These are phyloP conservation scores for Spergularia bocconei DNA, from an alignment of 148 eudicot genomes.

Conservation along the genomic window DNA sequence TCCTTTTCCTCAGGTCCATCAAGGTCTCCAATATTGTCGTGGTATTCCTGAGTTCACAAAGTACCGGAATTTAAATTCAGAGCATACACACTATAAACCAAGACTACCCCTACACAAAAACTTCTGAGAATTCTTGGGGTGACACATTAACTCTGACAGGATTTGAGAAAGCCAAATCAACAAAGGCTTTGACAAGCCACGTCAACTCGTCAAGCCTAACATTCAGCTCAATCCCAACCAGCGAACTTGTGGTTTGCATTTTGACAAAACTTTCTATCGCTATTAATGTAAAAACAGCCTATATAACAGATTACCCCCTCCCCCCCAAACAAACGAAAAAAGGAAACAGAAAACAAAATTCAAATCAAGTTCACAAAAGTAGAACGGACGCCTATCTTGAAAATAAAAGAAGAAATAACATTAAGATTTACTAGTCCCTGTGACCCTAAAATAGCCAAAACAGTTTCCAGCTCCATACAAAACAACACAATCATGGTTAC, in stretches of 20 bases:
- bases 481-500: conserved; percentile 29
- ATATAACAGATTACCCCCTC: too few species aligned
- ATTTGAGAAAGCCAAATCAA: not conserved
- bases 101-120: not conserved
- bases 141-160: not conserved
- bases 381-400: too few species aligned
- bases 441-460: not conserved
- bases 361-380: too few species aligned
- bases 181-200: not conserved
- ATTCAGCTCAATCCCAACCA: not conserved
- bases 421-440: too few species aligned
- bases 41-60: conserved; percentile 61
- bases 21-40: conserved; percentile 90
- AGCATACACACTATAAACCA: not conserved
- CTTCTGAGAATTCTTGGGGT: not conserved
- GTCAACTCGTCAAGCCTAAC: not conserved
- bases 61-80: not conserved
- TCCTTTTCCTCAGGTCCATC: conserved; percentile 99
- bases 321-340: too few species aligned
- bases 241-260: too few species aligned
- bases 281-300: too few species aligned
- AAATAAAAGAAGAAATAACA: too few species aligned
- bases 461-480: not conserved
- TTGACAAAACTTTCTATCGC: too few species aligned
- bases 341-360: too few species aligned